Evolutionary conservation across 352 stramenopile genomes (phyloP).

Genomic region (Phytopythium litorale): DNA sequence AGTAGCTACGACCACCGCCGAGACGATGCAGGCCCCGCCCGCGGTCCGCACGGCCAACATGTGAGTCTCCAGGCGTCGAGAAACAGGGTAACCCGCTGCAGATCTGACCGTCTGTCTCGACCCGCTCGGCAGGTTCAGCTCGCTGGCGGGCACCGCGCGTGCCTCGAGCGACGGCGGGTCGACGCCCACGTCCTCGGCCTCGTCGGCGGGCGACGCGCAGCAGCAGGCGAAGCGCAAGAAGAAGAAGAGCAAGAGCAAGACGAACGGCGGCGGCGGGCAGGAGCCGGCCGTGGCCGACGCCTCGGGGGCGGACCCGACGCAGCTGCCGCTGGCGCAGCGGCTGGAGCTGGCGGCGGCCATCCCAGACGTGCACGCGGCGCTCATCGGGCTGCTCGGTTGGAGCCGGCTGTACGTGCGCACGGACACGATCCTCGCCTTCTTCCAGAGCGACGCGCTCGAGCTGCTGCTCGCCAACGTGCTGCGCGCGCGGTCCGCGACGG

Average conservation of each 20-base stretch:
- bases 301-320: constrained; percentile 22
- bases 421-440: constrained; percentile 65
- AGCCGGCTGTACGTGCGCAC: constrained; percentile 57
- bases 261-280: not conserved
- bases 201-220: constrained; percentile 23
- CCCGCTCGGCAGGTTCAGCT: constrained; percentile 18
- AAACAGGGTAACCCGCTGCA: not conserved
- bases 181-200: constrained; percentile 18
- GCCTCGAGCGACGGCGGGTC: constrained; percentile 20
- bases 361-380: constrained; percentile 59
- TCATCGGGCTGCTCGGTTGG: constrained; percentile 73
- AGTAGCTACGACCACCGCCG: not conserved
- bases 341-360: constrained; percentile 71
- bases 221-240: constrained; percentile 15
- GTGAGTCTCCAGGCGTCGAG: not conserved
- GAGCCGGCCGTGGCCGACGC: not conserved
- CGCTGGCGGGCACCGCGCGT: constrained; percentile 21
- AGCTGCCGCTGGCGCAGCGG: constrained; percentile 46
- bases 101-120: not conserved
- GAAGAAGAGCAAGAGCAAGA: not conserved
- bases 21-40: constrained; percentile 21
- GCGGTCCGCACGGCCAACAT: constrained; percentile 34
- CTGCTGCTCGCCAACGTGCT: constrained; percentile 65
- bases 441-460: constrained; percentile 60
- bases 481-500: constrained; percentile 20